Base-by-base conservation (phyloP, 148 eudicot genomes). In the Silene conica region DNA sequence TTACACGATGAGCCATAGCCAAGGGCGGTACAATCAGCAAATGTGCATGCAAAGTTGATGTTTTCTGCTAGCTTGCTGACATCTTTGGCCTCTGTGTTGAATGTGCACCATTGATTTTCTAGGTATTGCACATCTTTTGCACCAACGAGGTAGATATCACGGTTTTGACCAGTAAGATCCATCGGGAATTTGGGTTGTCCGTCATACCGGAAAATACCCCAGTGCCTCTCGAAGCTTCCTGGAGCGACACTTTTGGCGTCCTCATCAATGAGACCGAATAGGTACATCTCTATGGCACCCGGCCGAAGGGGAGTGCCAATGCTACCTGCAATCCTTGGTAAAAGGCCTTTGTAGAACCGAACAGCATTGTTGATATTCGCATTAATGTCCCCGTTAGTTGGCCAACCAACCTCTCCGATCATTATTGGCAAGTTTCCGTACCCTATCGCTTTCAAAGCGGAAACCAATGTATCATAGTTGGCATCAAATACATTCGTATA, bases 391-490 rank as follows among this genome's bases (percentile, higher is more conserved):
- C 98, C 98, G 13, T 91, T 84, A 2, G 98, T 94, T 1, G 98
- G 98, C 98, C 98, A 94, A 5, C 98, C 98, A 3, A 94, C 89
- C 74, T 94, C 98, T 3, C 98, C 98, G 0, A 94, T 88, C 13
- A 94, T 70, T 16, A 94, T 85, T 0, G 89, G 64, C 72, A 91
- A 71, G 73, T 84, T 78, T 1, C 87, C 85, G 20, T 26, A 83
- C 0, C 97, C 97, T 0, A 69, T 80, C 1, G 86, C 86, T 52
- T 73, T 87, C 54, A 95, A 67, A 43, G 98, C 84, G 0, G 98
- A 86, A 21, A 88, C 91, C 77, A 89, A 73, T 0, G 98, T 94
- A 81, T 94, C 98, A 50, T 85, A 87, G 72, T 89, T 92, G 67
- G 98, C 98, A 77, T 94, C 97, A 16, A 94, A 94, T 5, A 91